These are phyloP conservation scores for Phialemoniopsis sp. DNA, from an alignment of 2,329 filamentous ascomycete genomes.

Conservation along the genomic window DNA sequence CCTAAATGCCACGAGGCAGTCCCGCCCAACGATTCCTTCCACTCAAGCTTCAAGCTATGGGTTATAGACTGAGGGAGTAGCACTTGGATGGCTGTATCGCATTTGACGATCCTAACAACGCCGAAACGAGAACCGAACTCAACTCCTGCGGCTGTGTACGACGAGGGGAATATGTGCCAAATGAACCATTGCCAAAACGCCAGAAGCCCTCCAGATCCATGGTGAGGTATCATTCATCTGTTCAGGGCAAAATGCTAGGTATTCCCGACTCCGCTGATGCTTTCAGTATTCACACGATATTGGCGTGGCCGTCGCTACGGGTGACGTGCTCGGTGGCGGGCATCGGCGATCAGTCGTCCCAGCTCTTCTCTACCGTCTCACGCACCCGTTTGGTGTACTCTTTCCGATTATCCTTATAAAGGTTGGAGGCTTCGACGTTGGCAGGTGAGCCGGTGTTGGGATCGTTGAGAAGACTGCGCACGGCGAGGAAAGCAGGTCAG, in stretches of 20 bases:
- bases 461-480: slow-evolving; percentile 83
- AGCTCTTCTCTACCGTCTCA: slow-evolving; percentile 98
- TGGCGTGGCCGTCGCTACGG: neutral
- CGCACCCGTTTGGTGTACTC: slow-evolving; percentile 94
- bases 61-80: too few species aligned
- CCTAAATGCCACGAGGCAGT: too few species aligned
- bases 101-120: too few species aligned
- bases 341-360: slow-evolving; percentile 69
- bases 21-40: too few species aligned
- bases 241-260: slow-evolving; percentile 1
- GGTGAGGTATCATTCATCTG: slow-evolving; percentile 21
- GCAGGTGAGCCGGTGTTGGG: slow-evolving; percentile 98
- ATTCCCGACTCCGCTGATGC: too few species aligned
- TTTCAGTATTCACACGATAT: slow-evolving; percentile 1
- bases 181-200: too few species aligned
- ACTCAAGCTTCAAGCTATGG: too few species aligned
- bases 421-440: slow-evolving; percentile 95
- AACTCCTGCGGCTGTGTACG: too few species aligned
- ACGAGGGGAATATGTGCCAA: too few species aligned
- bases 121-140: too few species aligned
- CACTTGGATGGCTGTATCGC: too few species aligned
- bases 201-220: slow-evolving; percentile 15
- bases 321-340: neutral
- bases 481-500: too few species aligned
- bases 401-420: slow-evolving; percentile 97